phyloP scores from a whole-genome alignment of 139 green algal genomes.

The Raphidocelis subcapitata region DNA sequence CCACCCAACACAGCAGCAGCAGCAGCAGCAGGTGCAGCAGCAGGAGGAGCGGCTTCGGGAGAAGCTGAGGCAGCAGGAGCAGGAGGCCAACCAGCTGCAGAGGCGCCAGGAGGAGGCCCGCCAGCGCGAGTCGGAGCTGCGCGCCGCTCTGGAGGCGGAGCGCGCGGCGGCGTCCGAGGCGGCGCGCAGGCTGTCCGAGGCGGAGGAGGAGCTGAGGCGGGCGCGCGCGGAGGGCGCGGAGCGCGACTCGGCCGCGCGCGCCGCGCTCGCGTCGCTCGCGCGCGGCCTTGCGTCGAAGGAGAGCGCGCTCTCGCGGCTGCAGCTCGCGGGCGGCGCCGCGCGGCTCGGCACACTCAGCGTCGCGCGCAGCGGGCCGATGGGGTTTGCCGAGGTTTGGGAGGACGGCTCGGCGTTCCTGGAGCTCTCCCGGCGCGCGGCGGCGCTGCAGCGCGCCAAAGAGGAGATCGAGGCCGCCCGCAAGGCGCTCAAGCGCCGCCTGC shows the following conservation, averaged over 20 bases:
- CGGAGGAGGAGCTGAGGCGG: no score
- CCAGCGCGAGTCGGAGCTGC: no score
- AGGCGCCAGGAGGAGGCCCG: no score
- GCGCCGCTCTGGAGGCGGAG: no score
- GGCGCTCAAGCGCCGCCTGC: slow-evolving; percentile 35
- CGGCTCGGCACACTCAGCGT: slow-evolving; percentile 44
- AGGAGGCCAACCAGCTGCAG: no score
- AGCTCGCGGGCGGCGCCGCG: slow-evolving; percentile 24
- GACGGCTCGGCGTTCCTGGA: slow-evolving; percentile 73
- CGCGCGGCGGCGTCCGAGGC: no score
- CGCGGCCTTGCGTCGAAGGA: background rate
- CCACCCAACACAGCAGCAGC: no score
- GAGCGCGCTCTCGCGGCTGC: slow-evolving; percentile 4
- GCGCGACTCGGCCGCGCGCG: slow-evolving; percentile 2
- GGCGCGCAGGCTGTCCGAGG: no score
- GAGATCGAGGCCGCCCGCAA: slow-evolving; percentile 72
- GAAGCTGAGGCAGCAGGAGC: no score
- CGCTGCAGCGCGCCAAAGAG: slow-evolving; percentile 50
- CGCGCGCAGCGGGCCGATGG: slow-evolving; percentile 36
- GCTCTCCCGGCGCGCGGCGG: slow-evolving; percentile 34
- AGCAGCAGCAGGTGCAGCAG: no score
- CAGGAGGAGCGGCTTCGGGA: no score
- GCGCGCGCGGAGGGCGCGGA: background rate
- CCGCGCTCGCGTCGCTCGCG: background rate
- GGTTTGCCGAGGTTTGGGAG: slow-evolving; percentile 69